Conservation (phyloP, 1,139 yeast species). For the Hemisphaericaspora subhashii region DNA sequence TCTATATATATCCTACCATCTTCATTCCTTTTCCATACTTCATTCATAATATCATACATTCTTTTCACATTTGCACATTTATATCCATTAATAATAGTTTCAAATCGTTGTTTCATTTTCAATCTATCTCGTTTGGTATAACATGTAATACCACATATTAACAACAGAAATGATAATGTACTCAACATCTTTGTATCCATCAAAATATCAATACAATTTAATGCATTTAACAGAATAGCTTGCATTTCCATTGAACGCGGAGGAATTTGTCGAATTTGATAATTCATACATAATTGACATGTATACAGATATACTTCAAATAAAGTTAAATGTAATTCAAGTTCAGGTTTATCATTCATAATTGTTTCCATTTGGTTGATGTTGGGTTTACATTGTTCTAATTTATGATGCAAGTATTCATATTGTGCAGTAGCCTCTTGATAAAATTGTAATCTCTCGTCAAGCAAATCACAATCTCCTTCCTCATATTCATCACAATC, state of each 20-base stretch:
- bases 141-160: slow-evolving; percentile 36
- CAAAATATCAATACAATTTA: slow-evolving; percentile 22
- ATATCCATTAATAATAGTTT: slow-evolving; percentile 21
- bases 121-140: slow-evolving; percentile 25
- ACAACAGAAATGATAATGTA: slow-evolving; percentile 32
- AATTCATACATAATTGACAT: slow-evolving; percentile 26
- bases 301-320: slow-evolving; percentile 30
- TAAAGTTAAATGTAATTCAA: slow-evolving; percentile 23
- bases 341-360: slow-evolving; percentile 10
- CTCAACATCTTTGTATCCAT: slow-evolving; percentile 23
- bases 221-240: slow-evolving; percentile 21
- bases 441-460: slow-evolving; percentile 17
- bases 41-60: slow-evolving; percentile 26
- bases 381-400: slow-evolving; percentile 25
- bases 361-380: slow-evolving; percentile 21
- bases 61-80: slow-evolving; percentile 29
- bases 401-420: slow-evolving; percentile 17
- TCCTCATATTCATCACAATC: slow-evolving; percentile 1
- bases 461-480: not conserved
- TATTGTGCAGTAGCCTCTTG: slow-evolving; percentile 18
- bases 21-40: slow-evolving; percentile 29
- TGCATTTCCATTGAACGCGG: slow-evolving; percentile 33
- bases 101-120: slow-evolving; percentile 23
- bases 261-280: slow-evolving; percentile 26
- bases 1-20: slow-evolving; percentile 24